phyloP scores from a whole-genome alignment of 805 yeast species.

The Zygosaccharomyces bailii region DNA sequence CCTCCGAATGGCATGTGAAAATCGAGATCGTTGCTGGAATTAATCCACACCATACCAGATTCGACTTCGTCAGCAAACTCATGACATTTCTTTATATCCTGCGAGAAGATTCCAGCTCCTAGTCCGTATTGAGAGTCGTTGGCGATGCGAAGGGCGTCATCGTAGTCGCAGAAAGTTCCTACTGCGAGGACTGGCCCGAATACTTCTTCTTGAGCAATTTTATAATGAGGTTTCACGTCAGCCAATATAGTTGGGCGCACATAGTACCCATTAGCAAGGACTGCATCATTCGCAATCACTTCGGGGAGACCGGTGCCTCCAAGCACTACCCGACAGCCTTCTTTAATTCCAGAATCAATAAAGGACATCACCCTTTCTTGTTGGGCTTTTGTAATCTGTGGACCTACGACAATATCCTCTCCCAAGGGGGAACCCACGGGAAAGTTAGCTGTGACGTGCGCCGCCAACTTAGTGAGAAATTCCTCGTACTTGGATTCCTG shows the following conservation, averaged over 20 bases:
- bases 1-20: slow-evolving; percentile 66
- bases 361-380: slow-evolving; percentile 46
- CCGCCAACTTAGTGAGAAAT: slow-evolving; percentile 41
- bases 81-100: slow-evolving; percentile 40
- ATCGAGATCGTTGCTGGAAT: slow-evolving; percentile 55
- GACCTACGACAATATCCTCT: slow-evolving; percentile 46
- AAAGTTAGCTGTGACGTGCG: slow-evolving; percentile 37
- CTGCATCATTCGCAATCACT: slow-evolving; percentile 19
- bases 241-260: slow-evolving; percentile 49
- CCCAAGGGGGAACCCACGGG: slow-evolving; percentile 46
- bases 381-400: slow-evolving; percentile 52
- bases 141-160: slow-evolving; percentile 43
- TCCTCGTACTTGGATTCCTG: slow-evolving; percentile 54
- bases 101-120: slow-evolving; percentile 46
- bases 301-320: slow-evolving; percentile 42
- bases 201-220: slow-evolving; percentile 46
- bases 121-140: slow-evolving; percentile 46
- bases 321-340: slow-evolving; percentile 50
- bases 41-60: slow-evolving; percentile 55
- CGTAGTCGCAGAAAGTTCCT: slow-evolving; percentile 42
- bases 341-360: slow-evolving; percentile 46
- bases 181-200: slow-evolving; percentile 52
- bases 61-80: slow-evolving; percentile 41
- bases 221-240: slow-evolving; percentile 41
- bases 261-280: slow-evolving; percentile 35